A percentile compares a stretch with the other conserved stretches of the same genome.
Conservation (phyloP, 2,329 filamentous ascomycete genomes). For the Penicillium sp. region DNA sequence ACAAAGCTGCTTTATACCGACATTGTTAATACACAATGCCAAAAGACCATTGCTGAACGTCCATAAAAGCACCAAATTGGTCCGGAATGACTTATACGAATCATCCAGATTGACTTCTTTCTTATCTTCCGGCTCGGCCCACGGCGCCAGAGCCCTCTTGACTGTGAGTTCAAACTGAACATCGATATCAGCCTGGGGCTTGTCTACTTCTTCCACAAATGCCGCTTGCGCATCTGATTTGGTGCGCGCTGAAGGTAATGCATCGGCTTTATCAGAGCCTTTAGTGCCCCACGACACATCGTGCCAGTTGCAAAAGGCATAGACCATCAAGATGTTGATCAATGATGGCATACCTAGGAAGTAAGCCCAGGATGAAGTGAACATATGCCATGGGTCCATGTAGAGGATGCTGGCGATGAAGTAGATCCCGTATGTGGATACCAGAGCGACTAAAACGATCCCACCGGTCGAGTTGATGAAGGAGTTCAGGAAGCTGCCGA, state of each 20-base stretch:
- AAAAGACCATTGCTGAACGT: conserved; percentile 86
- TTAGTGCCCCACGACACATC: conserved; percentile 99
- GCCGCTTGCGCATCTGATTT: conserved; percentile 77
- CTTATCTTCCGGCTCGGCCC: conserved; percentile 65
- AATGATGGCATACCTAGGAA: conserved; percentile 88
- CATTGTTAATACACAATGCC: conserved; percentile 77
- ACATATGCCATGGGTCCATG: conserved; percentile 98
- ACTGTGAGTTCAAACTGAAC: conserved; percentile 91
- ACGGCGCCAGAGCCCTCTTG: conserved; percentile 80
- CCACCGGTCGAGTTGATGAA: conserved; percentile 73
- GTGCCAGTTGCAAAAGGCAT: conserved; percentile 99
- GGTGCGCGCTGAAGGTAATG: conserved; percentile 78
- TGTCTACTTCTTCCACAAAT: conserved; percentile 91
- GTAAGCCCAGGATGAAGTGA: conserved; percentile 90
- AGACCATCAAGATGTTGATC: conserved; percentile 97
- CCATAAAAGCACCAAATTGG: conserved; percentile 82
- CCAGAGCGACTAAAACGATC: conserved; percentile 84
- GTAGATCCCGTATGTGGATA: conserved; percentile 91
- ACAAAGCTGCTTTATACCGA: conserved; percentile 35
- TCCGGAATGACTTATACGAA: conserved; percentile 98
- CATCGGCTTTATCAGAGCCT: conserved; percentile 87
- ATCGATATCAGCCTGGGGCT: conserved; percentile 94
- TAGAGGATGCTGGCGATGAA: conserved; percentile 93
- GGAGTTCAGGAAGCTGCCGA: conserved; percentile 62
- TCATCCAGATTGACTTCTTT: conserved; percentile 86